Conservation (phyloP, 108 stramenopile species). For the Cyclotella baltica region DNA sequence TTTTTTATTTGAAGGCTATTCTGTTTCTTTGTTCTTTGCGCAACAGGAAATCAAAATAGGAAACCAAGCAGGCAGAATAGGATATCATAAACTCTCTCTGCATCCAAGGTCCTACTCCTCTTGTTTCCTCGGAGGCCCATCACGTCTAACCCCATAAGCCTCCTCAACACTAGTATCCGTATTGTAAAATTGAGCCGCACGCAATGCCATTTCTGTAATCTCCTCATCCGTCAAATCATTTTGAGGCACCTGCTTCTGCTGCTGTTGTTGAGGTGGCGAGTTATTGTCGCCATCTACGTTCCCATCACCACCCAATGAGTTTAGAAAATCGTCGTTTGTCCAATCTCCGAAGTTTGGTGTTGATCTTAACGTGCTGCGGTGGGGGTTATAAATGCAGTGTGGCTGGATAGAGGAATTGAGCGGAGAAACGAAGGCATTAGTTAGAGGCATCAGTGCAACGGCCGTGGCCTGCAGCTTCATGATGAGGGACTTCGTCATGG, state of each 20-base stretch:
- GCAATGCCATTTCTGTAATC: constrained; percentile 35
- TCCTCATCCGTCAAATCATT: constrained; percentile 38
- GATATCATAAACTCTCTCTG: too few relatives aligned
- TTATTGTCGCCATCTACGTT: neutral
- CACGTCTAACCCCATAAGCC: constrained; percentile 21
- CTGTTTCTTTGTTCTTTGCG: too few relatives aligned
- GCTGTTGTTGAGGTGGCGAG: neutral
- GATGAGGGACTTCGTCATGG: too few relatives aligned
- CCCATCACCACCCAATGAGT: neutral
- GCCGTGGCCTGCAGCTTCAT: too few relatives aligned
- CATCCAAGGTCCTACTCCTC: neutral
- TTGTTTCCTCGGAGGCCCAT: constrained; percentile 19
- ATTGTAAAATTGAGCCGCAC: constrained; percentile 33
- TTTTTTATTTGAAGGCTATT: too few relatives aligned
- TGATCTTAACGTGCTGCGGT: too few relatives aligned
- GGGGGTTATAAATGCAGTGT: too few relatives aligned
- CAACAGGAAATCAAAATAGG: too few relatives aligned
- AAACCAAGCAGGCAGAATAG: too few relatives aligned
- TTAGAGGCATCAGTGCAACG: too few relatives aligned
- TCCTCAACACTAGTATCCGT: constrained; percentile 29
- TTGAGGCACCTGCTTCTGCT: neutral
- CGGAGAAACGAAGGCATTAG: too few relatives aligned
- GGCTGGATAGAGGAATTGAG: too few relatives aligned
- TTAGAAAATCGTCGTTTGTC: constrained; percentile 27
- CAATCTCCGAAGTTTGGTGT: constrained; percentile 12